Evolutionary conservation across 169 alveolate genomes (phyloP).

Genomic region (Eimeria sp.): DNA sequence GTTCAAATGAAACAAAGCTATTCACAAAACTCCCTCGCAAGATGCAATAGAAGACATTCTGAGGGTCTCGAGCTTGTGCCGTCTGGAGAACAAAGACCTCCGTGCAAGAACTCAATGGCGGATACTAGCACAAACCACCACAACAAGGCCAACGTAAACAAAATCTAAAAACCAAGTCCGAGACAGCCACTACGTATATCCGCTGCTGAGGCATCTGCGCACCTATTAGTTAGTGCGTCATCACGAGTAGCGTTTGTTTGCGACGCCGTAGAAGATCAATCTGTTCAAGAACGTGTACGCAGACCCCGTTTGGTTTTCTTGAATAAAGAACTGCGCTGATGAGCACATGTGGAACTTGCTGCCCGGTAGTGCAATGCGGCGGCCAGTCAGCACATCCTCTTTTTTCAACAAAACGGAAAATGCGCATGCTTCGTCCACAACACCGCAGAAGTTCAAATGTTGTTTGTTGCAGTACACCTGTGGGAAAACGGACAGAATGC

Average conservation of each 20-base stretch:
- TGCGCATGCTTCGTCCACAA: constrained; percentile 44
- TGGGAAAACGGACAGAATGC: neutral
- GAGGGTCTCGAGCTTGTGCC: neutral
- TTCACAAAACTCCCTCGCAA: neutral
- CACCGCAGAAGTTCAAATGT: constrained; percentile 32
- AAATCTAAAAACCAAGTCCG: neutral
- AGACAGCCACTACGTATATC: neutral
- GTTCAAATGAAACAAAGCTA: neutral
- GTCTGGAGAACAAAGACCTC: neutral
- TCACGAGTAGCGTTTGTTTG: constrained; percentile 40
- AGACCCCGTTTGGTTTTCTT: constrained; percentile 39
- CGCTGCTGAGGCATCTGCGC: neutral
- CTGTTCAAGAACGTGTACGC: constrained; percentile 30
- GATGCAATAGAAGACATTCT: neutral
- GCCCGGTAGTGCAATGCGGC: constrained; percentile 38
- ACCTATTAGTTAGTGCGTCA: neutral
- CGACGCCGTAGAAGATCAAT: constrained; percentile 21
- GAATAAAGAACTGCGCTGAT: constrained; percentile 48
- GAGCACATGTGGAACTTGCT: constrained; percentile 69
- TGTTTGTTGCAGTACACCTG: constrained; percentile 61
- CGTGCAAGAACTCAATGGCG: neutral
- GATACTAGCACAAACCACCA: too few species aligned
- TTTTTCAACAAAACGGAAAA: constrained; percentile 31
- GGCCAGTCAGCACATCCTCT: constrained; percentile 13
- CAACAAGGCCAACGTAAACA: too few species aligned